Evolutionary conservation across 108 stramenopile genomes (phyloP).

Genomic region (Fistulifera solaris): DNA sequence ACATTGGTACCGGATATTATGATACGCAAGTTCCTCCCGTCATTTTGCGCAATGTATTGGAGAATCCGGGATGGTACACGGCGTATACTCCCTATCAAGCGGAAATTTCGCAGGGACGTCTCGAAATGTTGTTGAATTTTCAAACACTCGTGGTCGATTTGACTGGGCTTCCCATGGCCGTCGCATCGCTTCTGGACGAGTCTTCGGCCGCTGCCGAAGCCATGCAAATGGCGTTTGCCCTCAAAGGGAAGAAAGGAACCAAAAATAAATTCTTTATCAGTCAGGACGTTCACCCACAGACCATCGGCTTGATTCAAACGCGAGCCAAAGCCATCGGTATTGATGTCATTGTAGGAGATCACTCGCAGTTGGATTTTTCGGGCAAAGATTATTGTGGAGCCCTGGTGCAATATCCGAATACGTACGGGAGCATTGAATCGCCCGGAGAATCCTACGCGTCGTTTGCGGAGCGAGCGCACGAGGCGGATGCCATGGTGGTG

Average conservation of each 20-base stretch:
- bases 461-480: slow-evolving; percentile 75
- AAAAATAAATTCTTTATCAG: slow-evolving; percentile 90
- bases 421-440: slow-evolving; percentile 81
- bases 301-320: slow-evolving; percentile 89
- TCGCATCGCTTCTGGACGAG: slow-evolving; percentile 95
- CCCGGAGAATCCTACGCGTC: slow-evolving; percentile 74
- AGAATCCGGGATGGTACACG: slow-evolving; percentile 99
- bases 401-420: slow-evolving; percentile 98
- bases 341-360: slow-evolving; percentile 83
- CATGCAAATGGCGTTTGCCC: slow-evolving; percentile 91
- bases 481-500: slow-evolving; percentile 80
- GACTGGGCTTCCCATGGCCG: slow-evolving; percentile 94
- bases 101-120: slow-evolving; percentile 98
- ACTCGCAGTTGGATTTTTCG: slow-evolving; percentile 64
- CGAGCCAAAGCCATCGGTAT: slow-evolving; percentile 86
- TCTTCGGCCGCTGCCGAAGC: slow-evolving; percentile 96
- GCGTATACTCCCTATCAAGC: slow-evolving; percentile 99
- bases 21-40: slow-evolving; percentile 92
- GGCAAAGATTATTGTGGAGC: slow-evolving; percentile 85
- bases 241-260: slow-evolving; percentile 85
- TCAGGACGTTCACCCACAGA: slow-evolving; percentile 94
- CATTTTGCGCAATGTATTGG: slow-evolving; percentile 95
- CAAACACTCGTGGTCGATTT: slow-evolving; percentile 98
- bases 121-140: slow-evolving; percentile 98
- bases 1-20: slow-evolving; percentile 97